Evolutionary conservation across 2,329 filamentous ascomycete genomes (phyloP), one percentile per base, ranked within the genome.

Genomic region (Dendryphion nanum): DNA sequence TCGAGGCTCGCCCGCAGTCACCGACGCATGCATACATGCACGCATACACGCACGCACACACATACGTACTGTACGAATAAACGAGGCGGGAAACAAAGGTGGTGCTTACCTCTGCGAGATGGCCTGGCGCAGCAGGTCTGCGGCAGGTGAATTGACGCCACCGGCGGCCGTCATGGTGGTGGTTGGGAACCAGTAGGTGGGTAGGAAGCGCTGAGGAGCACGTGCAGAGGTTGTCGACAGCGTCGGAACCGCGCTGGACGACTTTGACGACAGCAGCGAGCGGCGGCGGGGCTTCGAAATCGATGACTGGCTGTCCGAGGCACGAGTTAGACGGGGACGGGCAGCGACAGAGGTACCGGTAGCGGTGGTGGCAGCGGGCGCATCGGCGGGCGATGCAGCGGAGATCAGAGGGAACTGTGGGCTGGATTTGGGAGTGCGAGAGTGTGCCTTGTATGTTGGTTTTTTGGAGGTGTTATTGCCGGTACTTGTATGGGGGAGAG

Each of bases 51-150:
- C 10, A 26, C 10, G 23, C 10, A 8, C 10, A 26, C 10, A 10
- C 10, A 26, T 26, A n/a, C 10, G n/a, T n/a, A n/a, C n/a, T n/a
- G n/a, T n/a, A n/a, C n/a, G n/a, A n/a, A n/a, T n/a, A n/a, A n/a
- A n/a, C n/a, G n/a, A n/a, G n/a, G n/a, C n/a, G n/a, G n/a, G n/a
- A n/a, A n/a, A n/a, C n/a, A n/a, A n/a, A n/a, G n/a, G n/a, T n/a
- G n/a, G n/a, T 26, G 23, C 76, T 73, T 72, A 81, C 78, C 73
- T 76, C 57, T 76, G 75, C 60, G 74, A 64, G 63, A 77, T 73
- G 42, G 76, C 72, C 64, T 81, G 79, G 55, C 77, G 72, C 55
- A 79, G 65, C 62, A 79, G 64, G 54, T 81, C 78, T 35, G 75
- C 73, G 38, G 78, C 76, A 52, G 71, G 64, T 51, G 73, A 75